A percentile compares a stretch with the other conserved stretches of the same genome.
These are phyloP conservation scores for Dictyostelium citrinum DNA, from an alignment of 78 protist genomes.

Conservation along the genomic window DNA sequence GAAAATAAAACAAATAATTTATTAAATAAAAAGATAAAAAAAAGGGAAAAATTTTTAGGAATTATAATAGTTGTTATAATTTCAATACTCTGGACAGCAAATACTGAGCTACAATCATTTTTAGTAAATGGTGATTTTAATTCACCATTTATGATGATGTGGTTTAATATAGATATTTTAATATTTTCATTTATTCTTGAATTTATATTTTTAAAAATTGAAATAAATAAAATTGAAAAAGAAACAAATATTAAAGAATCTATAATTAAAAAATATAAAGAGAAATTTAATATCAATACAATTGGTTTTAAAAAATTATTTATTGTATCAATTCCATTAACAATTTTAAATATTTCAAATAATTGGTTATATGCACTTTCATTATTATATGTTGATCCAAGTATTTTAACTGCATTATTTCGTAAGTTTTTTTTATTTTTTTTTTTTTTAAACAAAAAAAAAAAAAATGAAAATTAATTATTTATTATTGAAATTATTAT, in stretches of 20 bases:
- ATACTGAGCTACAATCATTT: not conserved
- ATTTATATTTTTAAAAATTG: not conserved
- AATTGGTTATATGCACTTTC: constrained; percentile 23
- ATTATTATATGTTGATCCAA: constrained; percentile 41
- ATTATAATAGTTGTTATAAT: not conserved
- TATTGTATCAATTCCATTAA: not conserved
- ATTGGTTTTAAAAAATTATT: not conserved
- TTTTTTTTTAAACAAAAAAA: not conserved
- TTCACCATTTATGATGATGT: not conserved
- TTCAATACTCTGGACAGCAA: not conserved
- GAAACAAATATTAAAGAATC: not conserved
- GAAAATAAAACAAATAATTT: not conserved
- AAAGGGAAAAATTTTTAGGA: not conserved
- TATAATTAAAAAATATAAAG: too few species aligned
- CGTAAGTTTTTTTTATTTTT: not conserved
- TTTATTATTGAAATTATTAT: too few species aligned
- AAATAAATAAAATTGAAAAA: not conserved
- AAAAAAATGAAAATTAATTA: too few species aligned
- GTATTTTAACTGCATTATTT: constrained; percentile 31
- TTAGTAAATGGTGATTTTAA: not conserved
- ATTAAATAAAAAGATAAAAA: not conserved
- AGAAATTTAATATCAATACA: not conserved
- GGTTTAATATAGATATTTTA: not conserved
- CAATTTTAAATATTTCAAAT: constrained; percentile 5
- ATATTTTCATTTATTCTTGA: not conserved